These are phyloP conservation scores for Rhododendron mucronatum DNA, from an alignment of 148 eudicot genomes.

Conservation along the genomic window DNA sequence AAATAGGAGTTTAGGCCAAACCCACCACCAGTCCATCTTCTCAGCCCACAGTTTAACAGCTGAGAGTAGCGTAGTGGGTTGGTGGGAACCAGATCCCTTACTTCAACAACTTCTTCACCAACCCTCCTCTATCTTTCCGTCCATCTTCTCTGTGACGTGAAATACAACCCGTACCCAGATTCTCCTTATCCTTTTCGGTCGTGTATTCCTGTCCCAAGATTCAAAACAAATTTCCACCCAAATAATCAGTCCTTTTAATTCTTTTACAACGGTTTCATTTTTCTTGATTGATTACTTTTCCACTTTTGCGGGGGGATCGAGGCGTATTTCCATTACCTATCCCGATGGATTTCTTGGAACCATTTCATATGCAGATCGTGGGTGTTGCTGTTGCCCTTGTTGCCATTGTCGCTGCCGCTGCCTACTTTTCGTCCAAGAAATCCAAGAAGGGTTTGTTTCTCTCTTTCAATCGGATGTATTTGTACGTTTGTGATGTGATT, in stretches of 20 bases:
- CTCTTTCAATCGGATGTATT: not conserved
- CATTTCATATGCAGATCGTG: conserved; percentile 50
- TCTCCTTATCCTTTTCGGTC: not conserved
- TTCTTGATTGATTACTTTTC: not conserved
- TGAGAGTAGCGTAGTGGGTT: not conserved
- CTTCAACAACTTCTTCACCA: not conserved
- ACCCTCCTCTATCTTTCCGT: not conserved
- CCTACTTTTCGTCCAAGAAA: conserved; percentile 49
- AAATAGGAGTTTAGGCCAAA: no score
- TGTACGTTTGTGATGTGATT: not conserved
- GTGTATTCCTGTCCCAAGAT: not conserved
- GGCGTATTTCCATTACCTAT: not conserved
- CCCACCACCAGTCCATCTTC: no score
- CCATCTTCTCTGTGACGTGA: not conserved
- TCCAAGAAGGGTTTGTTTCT: conserved; percentile 46
- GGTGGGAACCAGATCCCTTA: not conserved
- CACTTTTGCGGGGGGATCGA: not conserved
- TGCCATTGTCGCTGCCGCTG: conserved; percentile 58
- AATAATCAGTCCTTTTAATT: not conserved
- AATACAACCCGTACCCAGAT: not conserved
- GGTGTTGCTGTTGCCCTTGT: conserved; percentile 59
- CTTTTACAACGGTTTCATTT: not conserved
- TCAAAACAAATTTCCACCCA: not conserved
- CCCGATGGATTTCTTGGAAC: conserved; percentile 52
- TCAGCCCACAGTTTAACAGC: no score